phyloP scores from a whole-genome alignment of 2,329 filamentous ascomycete genomes.

The Penicillium oxalicum region DNA sequence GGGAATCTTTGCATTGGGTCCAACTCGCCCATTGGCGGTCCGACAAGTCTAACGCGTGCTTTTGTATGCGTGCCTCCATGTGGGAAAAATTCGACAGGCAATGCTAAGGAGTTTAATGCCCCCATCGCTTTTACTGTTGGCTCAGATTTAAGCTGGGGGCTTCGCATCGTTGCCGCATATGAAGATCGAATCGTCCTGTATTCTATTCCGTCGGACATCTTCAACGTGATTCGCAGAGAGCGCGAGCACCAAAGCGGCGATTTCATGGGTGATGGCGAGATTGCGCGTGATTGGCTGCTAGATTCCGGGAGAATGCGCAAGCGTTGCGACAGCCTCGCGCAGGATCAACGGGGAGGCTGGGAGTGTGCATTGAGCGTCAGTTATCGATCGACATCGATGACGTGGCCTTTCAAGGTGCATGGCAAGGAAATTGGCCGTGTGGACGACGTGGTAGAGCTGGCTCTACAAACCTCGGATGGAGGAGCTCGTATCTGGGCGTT shows the following conservation, averaged over 20 bases:
- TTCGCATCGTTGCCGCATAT: slow-evolving; percentile 55
- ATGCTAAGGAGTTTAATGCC: slow-evolving; percentile 21
- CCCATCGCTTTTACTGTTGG: slow-evolving; percentile 53
- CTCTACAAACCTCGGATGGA: slow-evolving; percentile 39
- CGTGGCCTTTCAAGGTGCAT: slow-evolving; percentile 47
- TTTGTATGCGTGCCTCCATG: slow-evolving; percentile 48
- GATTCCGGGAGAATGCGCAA: slow-evolving; percentile 24
- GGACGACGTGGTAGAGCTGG: slow-evolving; percentile 46
- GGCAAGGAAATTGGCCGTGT: slow-evolving; percentile 47
- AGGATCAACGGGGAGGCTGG: slow-evolving; percentile 37
- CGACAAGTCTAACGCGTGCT: slow-evolving; percentile 53
- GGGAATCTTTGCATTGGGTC: slow-evolving; percentile 55
- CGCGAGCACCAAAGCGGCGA: slow-evolving; percentile 27
- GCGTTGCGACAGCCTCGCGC: slow-evolving; percentile 26
- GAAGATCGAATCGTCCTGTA: slow-evolving; percentile 51
- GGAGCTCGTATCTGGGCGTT: slow-evolving; percentile 51
- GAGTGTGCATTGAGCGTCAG: slow-evolving; percentile 34
- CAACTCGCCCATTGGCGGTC: slow-evolving; percentile 54
- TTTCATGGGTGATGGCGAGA: slow-evolving; percentile 31
- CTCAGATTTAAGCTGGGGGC: slow-evolving; percentile 52
- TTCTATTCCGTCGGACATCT: slow-evolving; percentile 54
- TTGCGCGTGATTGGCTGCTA: slow-evolving; percentile 29
- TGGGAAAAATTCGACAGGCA: slow-evolving; percentile 7
- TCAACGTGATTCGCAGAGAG: slow-evolving; percentile 37
- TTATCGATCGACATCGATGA: slow-evolving; percentile 31